Evolutionary conservation across 2,329 filamentous ascomycete genomes (phyloP).

Genomic region (Samsoniella hepiali): DNA sequence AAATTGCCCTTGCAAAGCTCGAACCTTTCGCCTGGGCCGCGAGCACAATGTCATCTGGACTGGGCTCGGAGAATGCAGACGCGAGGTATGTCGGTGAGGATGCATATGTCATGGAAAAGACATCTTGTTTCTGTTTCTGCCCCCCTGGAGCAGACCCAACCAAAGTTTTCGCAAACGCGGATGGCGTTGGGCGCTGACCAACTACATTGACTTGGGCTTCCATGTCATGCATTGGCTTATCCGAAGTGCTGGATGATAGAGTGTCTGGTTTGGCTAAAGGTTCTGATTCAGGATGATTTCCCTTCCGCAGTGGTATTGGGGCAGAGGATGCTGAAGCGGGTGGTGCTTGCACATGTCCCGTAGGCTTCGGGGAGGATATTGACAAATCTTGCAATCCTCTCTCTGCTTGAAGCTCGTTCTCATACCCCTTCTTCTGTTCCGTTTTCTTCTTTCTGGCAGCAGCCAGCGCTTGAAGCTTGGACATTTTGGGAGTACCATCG

Average conservation of each 20-base stretch:
- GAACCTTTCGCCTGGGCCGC: constrained; percentile 88
- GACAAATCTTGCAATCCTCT: constrained; percentile 32
- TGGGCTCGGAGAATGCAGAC: constrained; percentile 76
- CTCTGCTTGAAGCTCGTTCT: constrained; percentile 27
- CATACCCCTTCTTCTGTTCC: constrained; percentile 51
- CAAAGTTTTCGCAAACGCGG: constrained; percentile 54
- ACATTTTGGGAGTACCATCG: constrained; percentile 64
- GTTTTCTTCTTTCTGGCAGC: constrained; percentile 82
- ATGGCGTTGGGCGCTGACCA: constrained; percentile 37
- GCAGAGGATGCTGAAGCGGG: neutral
- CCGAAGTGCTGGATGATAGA: neutral
- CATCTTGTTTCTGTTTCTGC: constrained; percentile 30
- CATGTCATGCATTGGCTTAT: neutral
- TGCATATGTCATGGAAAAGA: constrained; percentile 49
- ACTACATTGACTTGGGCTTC: constrained; percentile 2
- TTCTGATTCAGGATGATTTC: neutral
- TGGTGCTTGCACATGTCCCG: neutral
- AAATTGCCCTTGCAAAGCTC: constrained; percentile 51
- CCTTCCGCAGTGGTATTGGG: neutral
- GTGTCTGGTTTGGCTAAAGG: neutral
- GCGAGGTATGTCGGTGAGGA: constrained; percentile 47
- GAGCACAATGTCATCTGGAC: constrained; percentile 85
- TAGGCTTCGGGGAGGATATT: constrained; percentile 26
- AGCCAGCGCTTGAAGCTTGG: constrained; percentile 87
- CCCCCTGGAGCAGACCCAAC: constrained; percentile 41